These are phyloP conservation scores for Botryotinia calthae DNA, from an alignment of 2,329 filamentous ascomycete species.

Conservation along the genomic window DNA sequence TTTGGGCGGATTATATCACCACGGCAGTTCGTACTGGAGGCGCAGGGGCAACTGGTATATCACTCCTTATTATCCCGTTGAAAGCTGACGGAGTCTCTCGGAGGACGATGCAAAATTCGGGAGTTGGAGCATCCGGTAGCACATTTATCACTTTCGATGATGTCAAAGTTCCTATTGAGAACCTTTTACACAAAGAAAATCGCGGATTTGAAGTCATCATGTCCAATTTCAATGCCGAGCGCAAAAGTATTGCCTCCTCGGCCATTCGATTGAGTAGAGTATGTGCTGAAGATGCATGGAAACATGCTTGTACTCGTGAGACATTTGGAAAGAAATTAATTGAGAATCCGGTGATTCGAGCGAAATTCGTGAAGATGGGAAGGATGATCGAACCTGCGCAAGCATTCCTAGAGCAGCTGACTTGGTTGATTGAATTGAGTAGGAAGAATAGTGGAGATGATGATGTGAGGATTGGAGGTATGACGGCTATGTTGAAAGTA, in stretches of 20 bases:
- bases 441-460: constrained; percentile 28
- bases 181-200: constrained; percentile 54
- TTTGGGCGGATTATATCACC: constrained; percentile 60
- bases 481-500: constrained; percentile 52
- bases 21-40: constrained; percentile 60
- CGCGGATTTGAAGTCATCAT: constrained; percentile 57
- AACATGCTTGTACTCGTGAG: constrained; percentile 50
- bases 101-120: constrained; percentile 60
- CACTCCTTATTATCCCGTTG: constrained; percentile 56
- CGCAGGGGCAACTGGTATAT: constrained; percentile 52
- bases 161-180: constrained; percentile 52
- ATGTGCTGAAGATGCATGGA: constrained; percentile 52
- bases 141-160: constrained; percentile 56
- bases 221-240: constrained; percentile 59
- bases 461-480: constrained; percentile 48
- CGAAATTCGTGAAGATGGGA: constrained; percentile 59
- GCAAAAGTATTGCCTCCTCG: constrained; percentile 55
- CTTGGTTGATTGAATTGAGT: constrained; percentile 40
- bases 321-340: constrained; percentile 60
- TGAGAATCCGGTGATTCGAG: constrained; percentile 56
- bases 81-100: constrained; percentile 49
- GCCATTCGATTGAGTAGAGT: constrained; percentile 57
- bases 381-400: constrained; percentile 59
- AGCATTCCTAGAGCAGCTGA: constrained; percentile 61
- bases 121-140: constrained; percentile 60